Base-by-base conservation (phyloP, 345 rosid species). In the Gossypium ekmanianum region DNA sequence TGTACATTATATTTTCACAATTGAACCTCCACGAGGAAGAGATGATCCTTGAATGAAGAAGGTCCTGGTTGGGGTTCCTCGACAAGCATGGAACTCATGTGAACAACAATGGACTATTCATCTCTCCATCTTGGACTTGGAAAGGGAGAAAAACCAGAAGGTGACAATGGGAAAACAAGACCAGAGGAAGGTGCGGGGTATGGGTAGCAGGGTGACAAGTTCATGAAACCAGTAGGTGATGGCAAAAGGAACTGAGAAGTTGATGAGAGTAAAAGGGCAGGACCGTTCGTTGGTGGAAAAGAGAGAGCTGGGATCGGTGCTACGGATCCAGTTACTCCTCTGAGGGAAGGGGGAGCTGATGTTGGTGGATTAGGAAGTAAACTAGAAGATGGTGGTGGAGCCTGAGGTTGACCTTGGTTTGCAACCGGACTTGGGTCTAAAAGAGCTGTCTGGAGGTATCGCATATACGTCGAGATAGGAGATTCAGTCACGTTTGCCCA, bases 161-260 rank as follows among this genome's bases (percentile, higher is more conserved):
- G 97, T 71, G 98, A 94, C 4, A 84, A 81, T 1, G 98, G 98
- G 58, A 87, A 92, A 68, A 75, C 61, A 39, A 83, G 62, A 54
- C 98, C 93, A 11, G 97, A 93, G 17, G 97, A 92, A 20, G 80
- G 91, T 20, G 90, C 96, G 24, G 97, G 93, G 48, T 82, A 89
- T 44, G 96, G 93, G 27, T 94, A 94, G 66, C 88, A 79, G 2
- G 96, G 97, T 57, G 93, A 92, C 77, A 86, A 78, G 74, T 85
- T 90, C 54, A 85, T 68, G 81, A 84, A 94, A 79, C 82, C 77
- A 0, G 82, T 83, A 13, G 94, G 96, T 17, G 98, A 94, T 54
- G 90, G 90, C 83, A 84, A 78, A 77, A 84, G 88, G 82, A 87
- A 91, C 81, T 91, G 97, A 20, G 97, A 88, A 68, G 95, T 85